Percentiles rank a stretch among this genome's conserved stretches.
These are phyloP conservation scores for Leishmania aethiopica DNA, from an alignment of 208 protist species.

Conservation along the genomic window DNA sequence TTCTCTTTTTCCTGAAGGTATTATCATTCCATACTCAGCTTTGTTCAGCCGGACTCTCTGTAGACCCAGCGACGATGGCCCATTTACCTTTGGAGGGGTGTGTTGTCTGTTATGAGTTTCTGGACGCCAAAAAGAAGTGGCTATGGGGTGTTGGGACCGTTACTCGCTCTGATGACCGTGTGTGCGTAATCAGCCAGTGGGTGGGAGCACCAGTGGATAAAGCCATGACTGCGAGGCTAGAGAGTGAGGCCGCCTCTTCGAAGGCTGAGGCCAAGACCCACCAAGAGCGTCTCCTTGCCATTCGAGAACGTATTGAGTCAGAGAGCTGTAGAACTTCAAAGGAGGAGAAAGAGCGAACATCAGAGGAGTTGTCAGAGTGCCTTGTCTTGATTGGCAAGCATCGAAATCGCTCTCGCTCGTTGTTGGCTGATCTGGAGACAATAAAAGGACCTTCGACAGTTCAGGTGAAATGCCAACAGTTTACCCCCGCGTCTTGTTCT, in stretches of 20 bases:
- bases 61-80: slow-evolving; percentile 5
- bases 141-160: slow-evolving; percentile 18
- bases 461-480: not conserved
- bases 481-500: slow-evolving; percentile 10
- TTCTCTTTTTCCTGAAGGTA: not conserved
- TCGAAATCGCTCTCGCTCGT: slow-evolving; percentile 19
- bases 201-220: slow-evolving; percentile 10
- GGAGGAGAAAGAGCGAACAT: slow-evolving; percentile 20
- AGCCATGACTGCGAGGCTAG: not conserved
- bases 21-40: not conserved
- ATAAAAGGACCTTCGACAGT: not conserved
- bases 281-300: slow-evolving; percentile 20
- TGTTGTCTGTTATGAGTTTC: slow-evolving; percentile 29
- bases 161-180: slow-evolving; percentile 18
- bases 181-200: slow-evolving; percentile 26
- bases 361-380: slow-evolving; percentile 21
- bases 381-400: slow-evolving; percentile 25
- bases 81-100: slow-evolving; percentile 8
- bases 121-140: slow-evolving; percentile 30
- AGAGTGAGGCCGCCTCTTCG: slow-evolving; percentile 12
- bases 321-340: slow-evolving; percentile 2
- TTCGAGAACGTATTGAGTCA: slow-evolving; percentile 25
- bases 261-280: slow-evolving; percentile 17
- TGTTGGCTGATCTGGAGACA: slow-evolving; percentile 16
- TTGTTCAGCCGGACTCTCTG: not conserved